Evolutionary conservation across 1,139 yeast species (phyloP).

Genomic region (Kluyveromyces sp.): DNA sequence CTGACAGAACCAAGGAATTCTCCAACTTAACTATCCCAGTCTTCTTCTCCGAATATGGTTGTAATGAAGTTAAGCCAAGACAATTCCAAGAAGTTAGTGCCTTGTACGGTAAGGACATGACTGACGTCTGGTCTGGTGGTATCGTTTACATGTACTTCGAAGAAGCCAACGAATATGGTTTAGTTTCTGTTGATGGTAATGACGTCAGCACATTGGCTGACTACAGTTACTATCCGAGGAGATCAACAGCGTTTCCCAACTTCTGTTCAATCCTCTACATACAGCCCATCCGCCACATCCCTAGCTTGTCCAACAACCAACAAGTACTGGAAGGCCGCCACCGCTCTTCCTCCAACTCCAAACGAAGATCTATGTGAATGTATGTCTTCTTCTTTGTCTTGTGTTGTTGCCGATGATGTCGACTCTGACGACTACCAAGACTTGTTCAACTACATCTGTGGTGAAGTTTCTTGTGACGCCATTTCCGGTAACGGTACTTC

Average conservation of each 20-base stretch:
- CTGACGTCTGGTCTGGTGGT: conserved; percentile 84
- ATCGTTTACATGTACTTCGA: conserved; percentile 77
- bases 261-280: conserved; percentile 43
- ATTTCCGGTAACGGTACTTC: conserved; percentile 52
- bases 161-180: conserved; percentile 67
- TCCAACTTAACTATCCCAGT: conserved; percentile 57
- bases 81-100: conserved; percentile 63
- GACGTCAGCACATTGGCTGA: conserved; percentile 57
- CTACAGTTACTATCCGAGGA: conserved; percentile 46
- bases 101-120: conserved; percentile 54
- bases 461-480: conserved; percentile 43
- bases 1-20: conserved; percentile 65
- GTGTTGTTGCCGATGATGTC: conserved; percentile 48
- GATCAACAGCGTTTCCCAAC: conserved; percentile 53
- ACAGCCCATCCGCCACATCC: conserved; percentile 40
- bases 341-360: conserved; percentile 70
- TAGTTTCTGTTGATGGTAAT: conserved; percentile 48
- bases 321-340: conserved; percentile 53
- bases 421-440: conserved; percentile 46
- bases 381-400: conserved; percentile 41
- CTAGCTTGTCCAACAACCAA: conserved; percentile 47
- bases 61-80: conserved; percentile 58
- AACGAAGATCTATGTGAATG: conserved; percentile 55
- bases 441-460: conserved; percentile 52
- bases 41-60: conserved; percentile 78